Base-by-base conservation (phyloP, 805 yeast species). In the Lipomyces yamadae region DNA sequence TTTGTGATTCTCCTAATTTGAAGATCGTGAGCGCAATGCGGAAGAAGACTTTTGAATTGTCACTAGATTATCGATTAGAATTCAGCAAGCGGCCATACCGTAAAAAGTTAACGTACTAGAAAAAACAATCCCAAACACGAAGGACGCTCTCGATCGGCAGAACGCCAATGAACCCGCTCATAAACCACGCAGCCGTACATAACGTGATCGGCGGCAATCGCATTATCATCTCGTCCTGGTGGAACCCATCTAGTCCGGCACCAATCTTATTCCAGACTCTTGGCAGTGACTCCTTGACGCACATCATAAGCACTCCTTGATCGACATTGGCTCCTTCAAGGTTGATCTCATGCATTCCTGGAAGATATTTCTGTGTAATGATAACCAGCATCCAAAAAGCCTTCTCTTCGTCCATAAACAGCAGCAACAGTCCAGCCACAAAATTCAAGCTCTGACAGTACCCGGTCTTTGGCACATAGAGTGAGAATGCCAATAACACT, bases 101-200 rank as follows among this genome's bases (percentile, higher is more conserved):
- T 32, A 32, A 13, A n/a, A 32, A 4, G 32, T 24, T 24, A 1
- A 56, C 66, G 3, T 55, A 63, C 66, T 90, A 92, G 81, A 96
- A 93, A 60, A 94, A 79, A 69, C 96, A 91, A 78, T 95, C 99
- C 98, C 99, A 94, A 0, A 95, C 88, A 64, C 98, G 80, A 56
- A 95, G 80, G 7, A 92, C 89, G 0, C 96, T 85, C 74, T 95
- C 98, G 30, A 92, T 86, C 0, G 99, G 99, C 33, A 95, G 78
- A 0, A 89, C 86, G 0, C 97, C 97, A 45, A 95, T 92, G 78
- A 90, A 95, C n/a, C 91, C 85, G 45, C 97, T 90, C 98, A 95
- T 94, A 75, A 95, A 95, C 99, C 99, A 95, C 63, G 97, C 88
- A 0, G 97, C 94, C 0, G 98, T 95, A 72, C 96, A 95, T 57